Base-by-base conservation (phyloP, 2,329 filamentous ascomycete species). In the Aspergillus sp. region DNA sequence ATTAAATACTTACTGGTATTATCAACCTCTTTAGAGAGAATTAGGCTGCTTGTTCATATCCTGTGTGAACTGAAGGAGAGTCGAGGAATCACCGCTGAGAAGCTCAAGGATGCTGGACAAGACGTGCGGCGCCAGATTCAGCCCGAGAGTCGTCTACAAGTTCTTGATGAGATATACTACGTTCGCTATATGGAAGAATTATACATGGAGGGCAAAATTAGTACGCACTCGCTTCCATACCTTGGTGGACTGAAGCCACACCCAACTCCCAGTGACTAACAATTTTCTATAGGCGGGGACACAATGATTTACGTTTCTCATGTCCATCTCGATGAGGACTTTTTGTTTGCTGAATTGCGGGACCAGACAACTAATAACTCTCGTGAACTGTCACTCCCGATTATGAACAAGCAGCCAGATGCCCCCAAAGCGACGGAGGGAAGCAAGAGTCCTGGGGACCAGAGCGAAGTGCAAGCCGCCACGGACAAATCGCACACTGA, bases 81-180 rank as follows among this genome's bases (percentile, higher is more conserved):
- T 50, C 68, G 77, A 55, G 72, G 69, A 32, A 70, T 78, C 56
- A 78, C 76, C 1, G 70, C 74, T 6, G 70, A 71, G 6, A 75
- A 74, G 57, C 72, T 80, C 13, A 73, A 71, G 59, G 76, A 76
- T 55, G 75, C 76, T 19, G 75, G 75, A 10, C 72, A 76, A 60
- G 75, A 78, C 53, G 75, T 78, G 25, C 70, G 71, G 21, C 73
- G 75, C 30, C 72, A 76, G 57, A 76, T 78, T 21, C 66, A 67
- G 56, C 75, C 76, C 5, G 60, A 63, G 10, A 74, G 75, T 50
- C 70, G 75, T 12, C 60, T 74, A 38, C 66, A 71, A 12, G 71
- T 80, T 23, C 59, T 80, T 32, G 76, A 79, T 43, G 78, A 80
- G 63, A 72, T 79, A 19, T 79, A 76, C 62, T 69, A 70, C 21